Evolutionary conservation across 495 filamentous ascomycete species (phyloP), one percentile per base, ranked within the genome.

Genomic region (Aspergillus taichungensis): DNA sequence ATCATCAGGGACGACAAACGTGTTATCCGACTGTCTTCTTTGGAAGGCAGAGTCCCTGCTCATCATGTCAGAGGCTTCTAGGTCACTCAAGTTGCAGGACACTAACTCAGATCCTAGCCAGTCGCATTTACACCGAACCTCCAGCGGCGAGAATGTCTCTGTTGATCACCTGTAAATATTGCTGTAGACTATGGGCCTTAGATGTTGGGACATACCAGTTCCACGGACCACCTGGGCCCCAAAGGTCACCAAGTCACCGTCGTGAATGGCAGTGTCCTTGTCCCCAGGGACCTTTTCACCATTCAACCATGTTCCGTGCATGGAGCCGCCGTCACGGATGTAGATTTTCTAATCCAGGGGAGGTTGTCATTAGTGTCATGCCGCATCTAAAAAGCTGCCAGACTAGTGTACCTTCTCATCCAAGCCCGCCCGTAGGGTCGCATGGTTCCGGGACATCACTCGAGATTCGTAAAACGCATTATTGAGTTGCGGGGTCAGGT

Each of bases 391-490:
- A 3, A 31, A 28, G 33, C 6, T 5, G 9, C 30, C 6, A 8
- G 12, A 13, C 7, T 7, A 37, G 34, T 65, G 36, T 51, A 80
- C 79, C 57, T 70, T 63, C 4, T 57, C 46, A 1, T 74, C 56
- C 3, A 63, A 31, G 34, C 69, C 56, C 8, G 73, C 64, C 8
- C 55, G 46, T 7, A 94, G 53, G 40, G 74, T 64, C 8, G 87
- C 88, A 67, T 95, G 88, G 8, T 77, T 60, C 28, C 88, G 74
- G 27, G 86, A 92, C 74, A 95, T 84, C 18, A 94, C 85, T 0
- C 85, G 77, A 53, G 80, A 88, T 30, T 89, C 78, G 48, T 89
- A 87, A 72, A 78, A 86, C 8, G 71, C 83, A 65, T 94, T 95
- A 43, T 80, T 59, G 3, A 34, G 30, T 18, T 60, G 57, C 11